A percentile compares a stretch with the other conserved stretches of the same genome.
phyloP scores from a whole-genome alignment of 306 rosid genomes.

The Quercus bicolor region DNA sequence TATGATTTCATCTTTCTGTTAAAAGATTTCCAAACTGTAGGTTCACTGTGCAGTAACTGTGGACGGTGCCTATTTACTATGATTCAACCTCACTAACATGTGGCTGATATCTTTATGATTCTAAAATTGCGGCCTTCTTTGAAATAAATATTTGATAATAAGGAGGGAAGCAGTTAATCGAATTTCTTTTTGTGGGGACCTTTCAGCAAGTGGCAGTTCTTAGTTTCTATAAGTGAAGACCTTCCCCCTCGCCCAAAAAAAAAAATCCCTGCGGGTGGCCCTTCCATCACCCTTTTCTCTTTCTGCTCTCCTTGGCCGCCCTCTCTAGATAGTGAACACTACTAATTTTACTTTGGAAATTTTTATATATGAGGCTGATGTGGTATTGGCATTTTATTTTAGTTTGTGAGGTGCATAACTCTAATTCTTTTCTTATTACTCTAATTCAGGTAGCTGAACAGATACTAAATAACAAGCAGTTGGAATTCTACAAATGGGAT shows the following conservation, averaged over 20 bases:
- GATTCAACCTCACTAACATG: not conserved
- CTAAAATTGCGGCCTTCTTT: not conserved
- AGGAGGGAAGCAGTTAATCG: not conserved
- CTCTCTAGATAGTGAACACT: not conserved
- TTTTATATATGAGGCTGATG: not conserved
- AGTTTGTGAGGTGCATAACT: not conserved
- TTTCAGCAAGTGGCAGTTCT: not conserved
- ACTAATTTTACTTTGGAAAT: not conserved
- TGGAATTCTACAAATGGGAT: constrained; percentile 96
- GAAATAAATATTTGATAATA: not conserved
- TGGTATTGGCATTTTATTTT: not conserved
- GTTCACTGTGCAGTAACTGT: not conserved
- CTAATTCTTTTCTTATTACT: not conserved
- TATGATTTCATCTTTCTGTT: not conserved
- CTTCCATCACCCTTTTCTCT: not conserved
- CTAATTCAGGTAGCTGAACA: constrained; percentile 56
- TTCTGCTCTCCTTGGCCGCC: not conserved
- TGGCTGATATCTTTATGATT: not conserved
- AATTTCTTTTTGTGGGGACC: not conserved
- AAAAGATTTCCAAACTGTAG: not conserved
- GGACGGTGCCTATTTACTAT: not conserved
- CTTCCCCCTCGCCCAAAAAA: not conserved
- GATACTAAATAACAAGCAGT: constrained; percentile 62
- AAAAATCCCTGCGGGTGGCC: not conserved
- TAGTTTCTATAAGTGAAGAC: not conserved